Evolutionary conservation across 164 flowering plant genomes (phyloP), one percentile per base, ranked within the genome.

Genomic region (Aristolochia fimbriata): DNA sequence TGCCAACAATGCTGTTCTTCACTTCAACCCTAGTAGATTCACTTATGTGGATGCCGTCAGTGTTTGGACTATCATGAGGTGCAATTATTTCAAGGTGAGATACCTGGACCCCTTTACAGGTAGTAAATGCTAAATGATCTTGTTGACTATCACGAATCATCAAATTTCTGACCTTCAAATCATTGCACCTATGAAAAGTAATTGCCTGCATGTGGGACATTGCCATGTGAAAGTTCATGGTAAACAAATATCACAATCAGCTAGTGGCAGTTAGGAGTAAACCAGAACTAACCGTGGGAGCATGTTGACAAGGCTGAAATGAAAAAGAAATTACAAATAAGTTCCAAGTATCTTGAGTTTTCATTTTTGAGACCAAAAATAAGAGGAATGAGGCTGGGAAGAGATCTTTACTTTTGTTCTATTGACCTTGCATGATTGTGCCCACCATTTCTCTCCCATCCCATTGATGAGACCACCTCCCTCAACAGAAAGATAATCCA

Each of bases 371-470:
- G 8, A 47, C 2, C 25, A 47, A 12, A 15, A 27, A 25, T 47
- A 56, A 37, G 47, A 45, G 15, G 7, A 12, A 17, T n/a, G 33
- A 33, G 14, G 15, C 12, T 8, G 11, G 30, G 37, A 50, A 15
- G 47, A 60, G 24, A 13, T 25, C 1, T 25, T 31, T 81, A 94
- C 99, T 65, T 80, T 82, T 43, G 81, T 70, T 30, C 17, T 20
- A 63, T 88, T 84, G 53, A 31, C 72, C 79, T 94, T 94, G 84
- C 99, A 94, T 45, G 96, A 93, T 37, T 65, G 70, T 30, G 71
- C 76, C 99, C 99, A 94, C 99, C 99, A 94, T 77, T 80, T 62
- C 57, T 73, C 68, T 65, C 99, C 99, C 92, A 71, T 88, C 17
- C 99, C 99, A 63, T 88, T 72, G 57, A 94, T 75, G 19, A 63